Conservation (phyloP, 345 rosid genomes). For the Ricinus communis region DNA sequence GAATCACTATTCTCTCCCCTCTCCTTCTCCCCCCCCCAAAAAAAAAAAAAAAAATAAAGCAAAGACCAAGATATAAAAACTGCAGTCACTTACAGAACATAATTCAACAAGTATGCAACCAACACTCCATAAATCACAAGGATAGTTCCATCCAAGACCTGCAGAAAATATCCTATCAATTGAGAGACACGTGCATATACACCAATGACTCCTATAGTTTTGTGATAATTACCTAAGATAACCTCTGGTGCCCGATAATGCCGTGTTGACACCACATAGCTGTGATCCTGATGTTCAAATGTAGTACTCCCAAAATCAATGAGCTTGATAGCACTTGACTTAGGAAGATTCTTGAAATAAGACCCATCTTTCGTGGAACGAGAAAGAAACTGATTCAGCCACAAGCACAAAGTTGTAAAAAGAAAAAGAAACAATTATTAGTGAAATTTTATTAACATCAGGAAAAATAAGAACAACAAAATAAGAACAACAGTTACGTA, state of each 20-base stretch:
- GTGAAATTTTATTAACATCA: neutral
- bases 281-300: conserved; percentile 79
- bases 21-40: too few species aligned
- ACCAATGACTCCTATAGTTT: conserved; percentile 2
- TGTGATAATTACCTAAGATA: conserved; percentile 51
- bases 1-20: neutral
- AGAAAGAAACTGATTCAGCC: conserved; percentile 48
- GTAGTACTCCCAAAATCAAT: conserved; percentile 89
- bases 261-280: conserved; percentile 73
- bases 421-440: neutral
- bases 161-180: conserved; percentile 13
- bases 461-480: neutral
- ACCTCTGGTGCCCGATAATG: conserved; percentile 90
- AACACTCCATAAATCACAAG: conserved; percentile 79
- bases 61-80: neutral
- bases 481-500: too few species aligned
- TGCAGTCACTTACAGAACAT: conserved; percentile 58
- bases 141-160: conserved; percentile 87
- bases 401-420: neutral
- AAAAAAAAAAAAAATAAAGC: neutral
- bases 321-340: conserved; percentile 82
- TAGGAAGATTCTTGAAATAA: conserved; percentile 71
- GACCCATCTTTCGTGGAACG: conserved; percentile 69
- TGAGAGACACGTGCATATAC: neutral
- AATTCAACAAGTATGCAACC: conserved; percentile 83